Evolutionary conservation across 2,329 filamentous ascomycete genomes (phyloP).

Genomic region (Paracamarosporium sp.): DNA sequence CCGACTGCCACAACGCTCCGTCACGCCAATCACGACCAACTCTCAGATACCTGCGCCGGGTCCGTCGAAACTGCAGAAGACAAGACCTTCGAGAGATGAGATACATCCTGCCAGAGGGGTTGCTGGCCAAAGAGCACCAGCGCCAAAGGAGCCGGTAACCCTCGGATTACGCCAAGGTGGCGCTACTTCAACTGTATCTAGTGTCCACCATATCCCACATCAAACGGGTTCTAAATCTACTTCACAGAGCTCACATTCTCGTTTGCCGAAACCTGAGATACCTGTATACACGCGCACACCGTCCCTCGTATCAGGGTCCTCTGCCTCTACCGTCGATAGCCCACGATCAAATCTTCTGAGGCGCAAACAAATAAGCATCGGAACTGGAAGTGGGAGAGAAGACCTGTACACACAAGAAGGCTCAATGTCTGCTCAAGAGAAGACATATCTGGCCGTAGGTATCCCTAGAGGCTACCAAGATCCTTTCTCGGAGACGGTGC

Average conservation of each 20-base stretch:
- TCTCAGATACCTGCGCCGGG: conserved; percentile 32
- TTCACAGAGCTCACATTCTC: conserved; percentile 35
- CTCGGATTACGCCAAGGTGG: conserved; percentile 30
- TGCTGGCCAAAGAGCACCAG: conserved; percentile 25
- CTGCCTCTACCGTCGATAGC: conserved; percentile 54
- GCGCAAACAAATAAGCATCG: conserved; percentile 54
- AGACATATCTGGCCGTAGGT: conserved; percentile 27
- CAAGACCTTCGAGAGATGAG: conserved; percentile 41
- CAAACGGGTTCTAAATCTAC: conserved; percentile 27
- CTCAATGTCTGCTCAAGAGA: conserved; percentile 45
- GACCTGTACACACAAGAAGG: conserved; percentile 36
- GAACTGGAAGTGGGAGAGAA: conserved; percentile 37
- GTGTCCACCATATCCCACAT: conserved; percentile 23
- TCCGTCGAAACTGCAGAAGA: conserved; percentile 46
- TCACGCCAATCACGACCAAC: conserved; percentile 39
- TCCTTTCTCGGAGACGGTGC: conserved; percentile 50
- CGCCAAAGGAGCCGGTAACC: conserved; percentile 19
- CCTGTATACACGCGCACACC: conserved; percentile 49
- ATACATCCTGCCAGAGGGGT: conserved; percentile 19
- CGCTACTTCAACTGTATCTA: conserved; percentile 28
- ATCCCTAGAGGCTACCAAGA: conserved; percentile 46
- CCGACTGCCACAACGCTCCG: conserved; percentile 45
- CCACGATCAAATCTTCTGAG: conserved; percentile 52
- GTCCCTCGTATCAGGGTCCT: conserved; percentile 57
- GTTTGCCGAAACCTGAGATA: conserved; percentile 45